Conservation (phyloP, 116 monocot species). For the Cymodocea nodosa region DNA sequence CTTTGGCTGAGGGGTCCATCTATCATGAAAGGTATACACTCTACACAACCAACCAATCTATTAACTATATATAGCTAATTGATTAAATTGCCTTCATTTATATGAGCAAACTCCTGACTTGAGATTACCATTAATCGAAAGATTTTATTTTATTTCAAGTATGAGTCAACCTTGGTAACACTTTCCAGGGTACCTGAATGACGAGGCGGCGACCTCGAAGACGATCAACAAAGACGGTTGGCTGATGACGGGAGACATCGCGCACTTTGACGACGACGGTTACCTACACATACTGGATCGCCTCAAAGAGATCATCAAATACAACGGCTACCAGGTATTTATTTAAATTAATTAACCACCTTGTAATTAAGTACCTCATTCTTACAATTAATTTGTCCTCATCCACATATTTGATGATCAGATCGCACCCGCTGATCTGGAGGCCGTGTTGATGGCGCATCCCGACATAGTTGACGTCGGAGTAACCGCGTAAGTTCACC, state of each 20-base stretch:
- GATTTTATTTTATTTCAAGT: no score
- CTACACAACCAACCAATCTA: no score
- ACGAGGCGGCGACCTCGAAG: constrained; percentile 33
- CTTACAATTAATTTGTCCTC: no score
- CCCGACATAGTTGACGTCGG: constrained; percentile 56
- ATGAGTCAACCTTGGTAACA: no score
- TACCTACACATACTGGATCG: constrained; percentile 57
- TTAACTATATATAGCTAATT: no score
- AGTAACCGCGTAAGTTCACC: constrained; percentile 66
- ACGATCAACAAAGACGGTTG: constrained; percentile 42
- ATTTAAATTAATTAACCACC: not conserved
- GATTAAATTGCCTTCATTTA: no score
- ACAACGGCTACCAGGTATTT: constrained; percentile 82
- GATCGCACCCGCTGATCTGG: constrained; percentile 81
- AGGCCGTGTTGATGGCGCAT: constrained; percentile 52
- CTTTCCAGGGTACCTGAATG: constrained; percentile 51
- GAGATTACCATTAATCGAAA: no score
- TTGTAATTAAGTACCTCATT: no score
- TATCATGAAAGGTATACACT: no score
- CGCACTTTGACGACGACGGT: constrained; percentile 69
- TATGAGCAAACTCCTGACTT: no score
- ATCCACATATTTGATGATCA: no score
- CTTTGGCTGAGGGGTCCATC: constrained; percentile 19
- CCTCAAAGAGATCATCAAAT: constrained; percentile 76
- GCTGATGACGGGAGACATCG: constrained; percentile 72